Percentiles rank a stretch among this genome's conserved stretches.
Evolutionary conservation across 2,329 filamentous ascomycete species (phyloP).

Genomic region (Pleomassaria siparia): DNA sequence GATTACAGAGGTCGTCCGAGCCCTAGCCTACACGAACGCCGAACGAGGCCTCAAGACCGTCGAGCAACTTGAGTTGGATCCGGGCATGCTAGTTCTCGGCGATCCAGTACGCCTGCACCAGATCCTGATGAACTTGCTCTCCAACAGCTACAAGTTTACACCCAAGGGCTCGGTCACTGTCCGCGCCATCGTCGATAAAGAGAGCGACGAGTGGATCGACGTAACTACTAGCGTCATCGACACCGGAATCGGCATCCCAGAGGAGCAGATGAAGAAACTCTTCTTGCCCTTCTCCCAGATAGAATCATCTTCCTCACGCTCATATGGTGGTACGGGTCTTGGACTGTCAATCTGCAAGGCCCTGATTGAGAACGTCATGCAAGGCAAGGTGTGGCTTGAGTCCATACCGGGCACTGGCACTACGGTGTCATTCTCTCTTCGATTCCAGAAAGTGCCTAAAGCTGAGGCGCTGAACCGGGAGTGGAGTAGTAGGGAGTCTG

Average conservation of each 20-base stretch:
- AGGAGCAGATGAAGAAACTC: constrained; percentile 78
- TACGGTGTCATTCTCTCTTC: constrained; percentile 75
- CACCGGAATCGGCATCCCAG: constrained; percentile 87
- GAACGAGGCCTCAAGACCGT: constrained; percentile 62
- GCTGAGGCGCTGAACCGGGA: constrained; percentile 54
- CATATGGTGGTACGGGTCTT: constrained; percentile 88
- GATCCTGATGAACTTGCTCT: constrained; percentile 75
- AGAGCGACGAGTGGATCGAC: constrained; percentile 69
- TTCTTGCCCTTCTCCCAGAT: constrained; percentile 94
- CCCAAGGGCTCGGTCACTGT: constrained; percentile 85
- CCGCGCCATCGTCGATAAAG: constrained; percentile 69
- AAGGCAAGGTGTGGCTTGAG: constrained; percentile 79
- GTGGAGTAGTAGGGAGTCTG: constrained; percentile 45
- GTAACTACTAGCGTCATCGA: constrained; percentile 86
- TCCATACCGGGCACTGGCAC: constrained; percentile 73
- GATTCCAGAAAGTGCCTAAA: constrained; percentile 78
- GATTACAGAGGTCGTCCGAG: constrained; percentile 65
- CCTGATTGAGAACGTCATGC: constrained; percentile 89
- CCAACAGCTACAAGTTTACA: constrained; percentile 93
- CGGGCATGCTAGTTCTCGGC: constrained; percentile 55
- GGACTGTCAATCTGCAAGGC: constrained; percentile 94
- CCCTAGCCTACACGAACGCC: constrained; percentile 63
- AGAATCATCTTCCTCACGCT: constrained; percentile 84
- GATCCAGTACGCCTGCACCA: constrained; percentile 55
- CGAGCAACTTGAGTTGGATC: constrained; percentile 57